Evolutionary conservation across 805 yeast species (phyloP).

Genomic region (Lipomyces sp.): DNA sequence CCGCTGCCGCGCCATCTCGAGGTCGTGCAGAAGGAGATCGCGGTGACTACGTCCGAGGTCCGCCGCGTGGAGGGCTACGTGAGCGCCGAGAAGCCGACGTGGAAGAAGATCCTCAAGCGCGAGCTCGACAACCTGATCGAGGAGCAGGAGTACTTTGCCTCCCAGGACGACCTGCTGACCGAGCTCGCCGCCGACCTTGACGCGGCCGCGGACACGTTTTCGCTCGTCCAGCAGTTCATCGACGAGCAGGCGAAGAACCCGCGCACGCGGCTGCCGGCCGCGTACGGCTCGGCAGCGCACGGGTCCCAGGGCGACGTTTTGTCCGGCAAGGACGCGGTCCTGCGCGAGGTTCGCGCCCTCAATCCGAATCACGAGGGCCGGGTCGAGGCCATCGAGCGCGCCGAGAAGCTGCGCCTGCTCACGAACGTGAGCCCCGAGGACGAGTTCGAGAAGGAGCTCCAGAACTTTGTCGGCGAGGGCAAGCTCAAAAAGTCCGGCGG

Average conservation of each 20-base stretch:
- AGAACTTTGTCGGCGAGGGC: constrained; percentile 74
- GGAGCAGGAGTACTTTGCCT: constrained; percentile 86
- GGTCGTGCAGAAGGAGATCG: constrained; percentile 61
- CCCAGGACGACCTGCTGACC: constrained; percentile 79
- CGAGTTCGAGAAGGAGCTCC: constrained; percentile 81
- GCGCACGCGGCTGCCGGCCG: constrained; percentile 28
- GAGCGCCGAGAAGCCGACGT: constrained; percentile 66
- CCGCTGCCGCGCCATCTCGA: constrained; percentile 72
- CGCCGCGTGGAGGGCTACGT: constrained; percentile 59
- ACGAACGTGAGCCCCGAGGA: constrained; percentile 60
- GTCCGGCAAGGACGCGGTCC: constrained; percentile 58
- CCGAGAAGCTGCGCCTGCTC: constrained; percentile 73
- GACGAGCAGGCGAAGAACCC: constrained; percentile 54
- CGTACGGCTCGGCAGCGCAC: constrained; percentile 36
- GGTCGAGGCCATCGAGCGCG: constrained; percentile 81
- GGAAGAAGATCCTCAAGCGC: constrained; percentile 90
- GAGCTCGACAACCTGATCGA: constrained; percentile 87
- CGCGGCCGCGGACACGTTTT: constrained; percentile 77
- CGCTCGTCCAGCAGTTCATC: constrained; percentile 74
- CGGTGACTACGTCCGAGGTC: constrained; percentile 53
- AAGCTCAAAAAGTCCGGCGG: constrained; percentile 84
- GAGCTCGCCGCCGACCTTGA: constrained; percentile 79
- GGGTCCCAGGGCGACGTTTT: constrained; percentile 41
- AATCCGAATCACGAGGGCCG: constrained; percentile 82
- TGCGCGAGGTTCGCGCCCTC: constrained; percentile 73